Conservation (phyloP, 2,329 filamentous ascomycete species). For the Penicillium decumbens region DNA sequence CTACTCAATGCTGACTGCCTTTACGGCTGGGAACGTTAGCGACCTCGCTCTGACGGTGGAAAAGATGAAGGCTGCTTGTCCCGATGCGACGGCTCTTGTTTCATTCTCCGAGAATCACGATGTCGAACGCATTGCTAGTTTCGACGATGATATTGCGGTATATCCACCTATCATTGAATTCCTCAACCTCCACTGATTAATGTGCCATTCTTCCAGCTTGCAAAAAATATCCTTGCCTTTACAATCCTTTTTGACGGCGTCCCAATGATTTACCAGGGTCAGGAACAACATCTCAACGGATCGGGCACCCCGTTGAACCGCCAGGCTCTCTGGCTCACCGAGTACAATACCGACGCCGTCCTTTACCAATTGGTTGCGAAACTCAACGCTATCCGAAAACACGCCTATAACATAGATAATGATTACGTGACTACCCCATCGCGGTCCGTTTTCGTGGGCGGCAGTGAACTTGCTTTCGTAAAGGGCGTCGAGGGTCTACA, state of each 20-base stretch:
- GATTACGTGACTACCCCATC: constrained; percentile 37
- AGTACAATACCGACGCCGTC: constrained; percentile 37
- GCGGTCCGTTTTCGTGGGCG: constrained; percentile 15
- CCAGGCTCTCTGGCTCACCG: constrained; percentile 51
- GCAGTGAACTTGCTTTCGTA: constrained; percentile 42
- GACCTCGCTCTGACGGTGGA: constrained; percentile 24
- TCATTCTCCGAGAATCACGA: constrained; percentile 60
- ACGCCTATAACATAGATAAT: constrained; percentile 33
- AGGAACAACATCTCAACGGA: constrained; percentile 57
- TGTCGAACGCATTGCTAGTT: constrained; percentile 50
- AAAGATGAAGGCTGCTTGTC: constrained; percentile 26
- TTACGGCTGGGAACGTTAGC: constrained; percentile 30
- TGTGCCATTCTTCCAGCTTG: constrained; percentile 32
- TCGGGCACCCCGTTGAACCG: constrained; percentile 48
- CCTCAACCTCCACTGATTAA: constrained; percentile 4
- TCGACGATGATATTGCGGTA: constrained; percentile 50
- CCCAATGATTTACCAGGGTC: constrained; percentile 30
- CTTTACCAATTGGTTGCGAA: constrained; percentile 39
- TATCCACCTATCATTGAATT: not conserved
- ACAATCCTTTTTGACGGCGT: constrained; percentile 58
- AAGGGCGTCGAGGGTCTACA: constrained; percentile 43
- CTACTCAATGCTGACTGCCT: constrained; percentile 30
- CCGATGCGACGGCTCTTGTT: constrained; percentile 46
- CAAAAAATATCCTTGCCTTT: constrained; percentile 59
- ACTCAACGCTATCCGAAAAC: constrained; percentile 43